Evolutionary conservation across 2,329 filamentous ascomycete species (phyloP).

Genomic region (Cordyceps pruinosa): DNA sequence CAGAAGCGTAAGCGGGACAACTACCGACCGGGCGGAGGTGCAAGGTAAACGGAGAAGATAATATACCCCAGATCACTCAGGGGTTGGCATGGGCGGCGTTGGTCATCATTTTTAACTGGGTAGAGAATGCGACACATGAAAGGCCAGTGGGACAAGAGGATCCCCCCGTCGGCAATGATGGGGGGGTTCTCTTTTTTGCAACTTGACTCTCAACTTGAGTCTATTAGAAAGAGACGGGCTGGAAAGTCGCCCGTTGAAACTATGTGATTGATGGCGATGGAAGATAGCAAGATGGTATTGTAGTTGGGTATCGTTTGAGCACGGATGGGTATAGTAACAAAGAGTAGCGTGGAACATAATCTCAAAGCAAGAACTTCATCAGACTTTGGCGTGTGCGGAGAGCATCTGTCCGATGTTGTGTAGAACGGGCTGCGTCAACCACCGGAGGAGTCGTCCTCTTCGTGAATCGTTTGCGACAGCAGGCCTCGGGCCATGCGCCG

Average conservation of each 20-base stretch:
- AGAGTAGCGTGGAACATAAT: background rate
- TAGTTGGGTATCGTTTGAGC: background rate
- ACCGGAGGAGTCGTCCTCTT: conserved; percentile 60
- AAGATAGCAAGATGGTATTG: background rate
- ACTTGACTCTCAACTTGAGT: background rate
- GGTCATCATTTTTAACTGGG: background rate
- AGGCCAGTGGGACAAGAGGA: background rate
- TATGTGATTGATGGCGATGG: background rate
- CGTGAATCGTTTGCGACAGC: conserved; percentile 61
- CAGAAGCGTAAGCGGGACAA: too few species aligned
- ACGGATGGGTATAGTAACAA: background rate
- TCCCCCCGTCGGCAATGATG: background rate
- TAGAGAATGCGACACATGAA: background rate
- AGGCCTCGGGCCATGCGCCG: conserved; percentile 42
- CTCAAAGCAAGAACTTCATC: background rate
- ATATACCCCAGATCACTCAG: background rate
- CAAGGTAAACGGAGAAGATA: background rate
- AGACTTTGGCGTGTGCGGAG: background rate
- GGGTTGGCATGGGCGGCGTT: conserved; percentile 3
- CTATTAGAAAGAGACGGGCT: background rate
- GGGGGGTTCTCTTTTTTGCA: background rate
- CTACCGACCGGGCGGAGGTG: background rate
- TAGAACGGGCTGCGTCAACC: background rate
- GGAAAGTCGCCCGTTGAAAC: background rate
- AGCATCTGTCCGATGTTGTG: background rate